Percentiles rank a stretch among this genome's conserved stretches.
Conservation (phyloP, 768 basidiomycete genomes). For the Suillus ampliporus region DNA sequence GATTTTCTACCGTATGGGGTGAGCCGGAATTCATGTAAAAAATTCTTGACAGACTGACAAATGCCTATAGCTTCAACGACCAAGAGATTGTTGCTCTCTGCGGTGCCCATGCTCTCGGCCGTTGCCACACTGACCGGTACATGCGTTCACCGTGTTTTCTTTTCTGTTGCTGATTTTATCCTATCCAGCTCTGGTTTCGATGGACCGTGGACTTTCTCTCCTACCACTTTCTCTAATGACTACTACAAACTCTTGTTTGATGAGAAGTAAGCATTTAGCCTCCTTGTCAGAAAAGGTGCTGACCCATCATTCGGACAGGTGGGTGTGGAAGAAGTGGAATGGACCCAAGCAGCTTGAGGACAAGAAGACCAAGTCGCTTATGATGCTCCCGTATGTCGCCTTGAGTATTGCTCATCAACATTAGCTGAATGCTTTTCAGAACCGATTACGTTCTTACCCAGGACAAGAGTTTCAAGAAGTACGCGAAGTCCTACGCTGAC, state of each 20-base stretch:
- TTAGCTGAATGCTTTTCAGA: slow-evolving; percentile 36
- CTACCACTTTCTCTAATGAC: slow-evolving; percentile 86
- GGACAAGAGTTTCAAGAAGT: slow-evolving; percentile 94
- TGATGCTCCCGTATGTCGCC: slow-evolving; percentile 90
- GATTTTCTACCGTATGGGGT: slow-evolving; percentile 81
- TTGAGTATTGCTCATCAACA: not conserved
- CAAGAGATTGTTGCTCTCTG: slow-evolving; percentile 96
- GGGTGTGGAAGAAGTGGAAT: slow-evolving; percentile 95
- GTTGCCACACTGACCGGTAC: slow-evolving; percentile 85
- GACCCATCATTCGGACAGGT: slow-evolving; percentile 40
- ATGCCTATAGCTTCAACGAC: slow-evolving; percentile 73
- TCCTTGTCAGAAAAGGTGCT: not conserved
- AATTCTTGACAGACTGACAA: not conserved
- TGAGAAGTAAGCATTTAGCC: slow-evolving; percentile 63
- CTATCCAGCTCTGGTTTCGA: slow-evolving; percentile 73
- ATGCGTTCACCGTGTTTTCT: not conserved
- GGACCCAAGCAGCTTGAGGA: slow-evolving; percentile 95
- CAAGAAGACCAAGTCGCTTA: slow-evolving; percentile 84
- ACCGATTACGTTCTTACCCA: slow-evolving; percentile 88
- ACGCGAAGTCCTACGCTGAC: slow-evolving; percentile 85
- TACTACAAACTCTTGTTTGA: slow-evolving; percentile 85
- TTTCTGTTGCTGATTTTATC: slow-evolving; percentile 1
- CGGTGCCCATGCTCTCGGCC: slow-evolving; percentile 94
- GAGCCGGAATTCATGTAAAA: slow-evolving; percentile 18
- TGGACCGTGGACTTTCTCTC: slow-evolving; percentile 96